phyloP scores from a whole-genome alignment of 2,329 filamentous ascomycete genomes.

The Ascochyta clinopodiicola region DNA sequence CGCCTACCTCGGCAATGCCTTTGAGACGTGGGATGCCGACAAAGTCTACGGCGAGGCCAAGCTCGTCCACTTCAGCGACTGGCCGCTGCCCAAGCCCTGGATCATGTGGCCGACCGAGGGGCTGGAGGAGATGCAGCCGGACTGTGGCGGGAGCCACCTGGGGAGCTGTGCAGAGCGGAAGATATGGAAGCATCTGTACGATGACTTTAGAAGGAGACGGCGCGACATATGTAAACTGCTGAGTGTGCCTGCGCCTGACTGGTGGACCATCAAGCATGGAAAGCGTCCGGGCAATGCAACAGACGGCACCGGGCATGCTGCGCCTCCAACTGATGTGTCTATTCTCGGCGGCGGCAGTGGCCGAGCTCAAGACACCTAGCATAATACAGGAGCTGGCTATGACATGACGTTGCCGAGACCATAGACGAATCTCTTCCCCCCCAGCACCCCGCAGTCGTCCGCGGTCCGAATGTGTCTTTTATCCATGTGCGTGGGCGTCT shows the following conservation, averaged over 20 bases:
- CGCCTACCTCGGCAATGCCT: constrained; percentile 59
- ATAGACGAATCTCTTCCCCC: background rate
- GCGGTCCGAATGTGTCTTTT: constrained; percentile 11
- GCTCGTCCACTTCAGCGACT: constrained; percentile 74
- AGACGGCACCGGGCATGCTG: constrained; percentile 30
- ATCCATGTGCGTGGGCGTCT: background rate
- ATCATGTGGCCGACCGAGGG: constrained; percentile 54
- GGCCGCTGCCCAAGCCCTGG: constrained; percentile 73
- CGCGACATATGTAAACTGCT: constrained; percentile 50
- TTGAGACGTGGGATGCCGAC: constrained; percentile 66
- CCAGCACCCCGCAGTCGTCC: background rate
- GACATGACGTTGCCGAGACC: background rate
- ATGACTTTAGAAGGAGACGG: constrained; percentile 52
- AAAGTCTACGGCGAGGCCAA: constrained; percentile 65
- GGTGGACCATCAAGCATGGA: constrained; percentile 38
- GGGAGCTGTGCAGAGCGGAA: constrained; percentile 48
- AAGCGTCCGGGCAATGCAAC: constrained; percentile 27
- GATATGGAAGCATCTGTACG: constrained; percentile 55
- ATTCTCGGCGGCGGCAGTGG: background rate
- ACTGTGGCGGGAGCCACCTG: constrained; percentile 46
- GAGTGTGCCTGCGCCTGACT: constrained; percentile 49
- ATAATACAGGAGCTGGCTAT: background rate
- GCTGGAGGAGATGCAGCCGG: constrained; percentile 53
- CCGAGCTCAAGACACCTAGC: background rate
- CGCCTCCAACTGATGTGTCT: constrained; percentile 21